These are phyloP conservation scores for Pelargonium australe DNA, from an alignment of 441 rosid species.

Conservation along the genomic window DNA sequence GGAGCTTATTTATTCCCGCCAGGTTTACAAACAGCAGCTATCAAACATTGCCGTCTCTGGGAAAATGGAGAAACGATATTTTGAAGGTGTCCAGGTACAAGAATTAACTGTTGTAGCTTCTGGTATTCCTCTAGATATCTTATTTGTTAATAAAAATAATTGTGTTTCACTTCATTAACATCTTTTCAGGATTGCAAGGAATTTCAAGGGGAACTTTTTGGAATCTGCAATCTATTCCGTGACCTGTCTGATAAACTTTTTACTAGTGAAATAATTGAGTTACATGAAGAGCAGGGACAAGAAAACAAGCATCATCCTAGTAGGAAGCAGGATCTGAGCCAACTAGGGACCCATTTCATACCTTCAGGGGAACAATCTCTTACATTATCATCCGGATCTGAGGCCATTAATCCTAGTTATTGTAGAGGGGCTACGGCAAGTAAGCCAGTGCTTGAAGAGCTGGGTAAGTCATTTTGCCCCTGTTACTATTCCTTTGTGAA, in stretches of 20 bases:
- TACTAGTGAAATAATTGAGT: constrained; percentile 73
- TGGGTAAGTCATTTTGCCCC: constrained; percentile 41
- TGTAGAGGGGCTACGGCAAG: constrained; percentile 22
- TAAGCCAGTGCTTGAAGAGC: constrained; percentile 45
- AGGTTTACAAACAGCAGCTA: constrained; percentile 92
- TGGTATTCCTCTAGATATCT: constrained; percentile 1
- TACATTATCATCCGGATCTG: constrained; percentile 16
- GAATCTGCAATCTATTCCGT: constrained; percentile 81
- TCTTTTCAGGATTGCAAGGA: constrained; percentile 74
- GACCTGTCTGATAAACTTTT: constrained; percentile 87
- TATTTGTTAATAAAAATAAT: background rate
- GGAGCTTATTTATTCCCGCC: constrained; percentile 84
- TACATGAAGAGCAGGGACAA: constrained; percentile 38
- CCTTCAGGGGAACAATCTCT: constrained; percentile 18
- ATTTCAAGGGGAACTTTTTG: constrained; percentile 90
- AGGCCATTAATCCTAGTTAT: constrained; percentile 20
- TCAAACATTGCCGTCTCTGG: constrained; percentile 91
- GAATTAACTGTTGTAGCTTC: background rate
- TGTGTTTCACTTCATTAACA: constrained; percentile 12
- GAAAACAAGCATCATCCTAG: constrained; percentile 15
- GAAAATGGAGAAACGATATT: constrained; percentile 86
- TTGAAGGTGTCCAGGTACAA: constrained; percentile 87
- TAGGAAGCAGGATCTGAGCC: constrained; percentile 26
- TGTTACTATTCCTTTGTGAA: background rate
- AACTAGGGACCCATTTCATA: constrained; percentile 20